Conservation (phyloP, 345 rosid genomes). For the Pelargonium nanum region DNA sequence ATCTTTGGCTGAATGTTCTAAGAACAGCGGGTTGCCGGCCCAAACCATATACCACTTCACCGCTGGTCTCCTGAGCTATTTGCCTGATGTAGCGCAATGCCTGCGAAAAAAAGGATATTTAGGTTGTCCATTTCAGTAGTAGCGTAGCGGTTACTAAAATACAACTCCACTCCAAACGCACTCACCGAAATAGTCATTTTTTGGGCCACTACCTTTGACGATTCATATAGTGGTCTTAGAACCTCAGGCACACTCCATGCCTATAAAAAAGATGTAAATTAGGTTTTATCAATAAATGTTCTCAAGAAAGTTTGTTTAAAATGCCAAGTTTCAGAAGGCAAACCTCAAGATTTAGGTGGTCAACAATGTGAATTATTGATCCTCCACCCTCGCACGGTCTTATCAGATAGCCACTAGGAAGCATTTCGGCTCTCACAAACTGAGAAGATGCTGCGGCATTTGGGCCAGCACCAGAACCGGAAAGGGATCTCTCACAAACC, state of each 20-base stretch:
- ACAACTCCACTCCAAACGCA: slow-evolving; percentile 1
- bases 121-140: too few species aligned
- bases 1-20: slow-evolving; percentile 86
- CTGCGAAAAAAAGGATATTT: slow-evolving; percentile 44
- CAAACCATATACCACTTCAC: slow-evolving; percentile 87
- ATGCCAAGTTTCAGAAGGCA: not conserved
- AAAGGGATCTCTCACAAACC: slow-evolving; percentile 98
- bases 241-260: slow-evolving; percentile 99
- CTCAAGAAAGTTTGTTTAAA: not conserved
- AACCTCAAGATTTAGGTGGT: slow-evolving; percentile 94
- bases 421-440: slow-evolving; percentile 95
- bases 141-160: too few species aligned
- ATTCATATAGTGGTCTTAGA: slow-evolving; percentile 86
- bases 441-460: slow-evolving; percentile 65
- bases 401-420: slow-evolving; percentile 90
- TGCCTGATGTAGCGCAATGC: slow-evolving; percentile 77
- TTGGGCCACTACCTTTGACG: slow-evolving; percentile 87
- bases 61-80: slow-evolving; percentile 91
- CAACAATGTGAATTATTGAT: slow-evolving; percentile 92
- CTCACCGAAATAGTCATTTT: slow-evolving; percentile 90
- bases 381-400: slow-evolving; percentile 99
- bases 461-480: slow-evolving; percentile 93
- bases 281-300: too few species aligned
- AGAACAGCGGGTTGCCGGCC: slow-evolving; percentile 96
- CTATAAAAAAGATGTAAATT: slow-evolving; percentile 20